Percentiles rank a stretch among this genome's conserved stretches.
phyloP scores from a whole-genome alignment of 1,139 yeast genomes.

The Yamadazyma conglobata region DNA sequence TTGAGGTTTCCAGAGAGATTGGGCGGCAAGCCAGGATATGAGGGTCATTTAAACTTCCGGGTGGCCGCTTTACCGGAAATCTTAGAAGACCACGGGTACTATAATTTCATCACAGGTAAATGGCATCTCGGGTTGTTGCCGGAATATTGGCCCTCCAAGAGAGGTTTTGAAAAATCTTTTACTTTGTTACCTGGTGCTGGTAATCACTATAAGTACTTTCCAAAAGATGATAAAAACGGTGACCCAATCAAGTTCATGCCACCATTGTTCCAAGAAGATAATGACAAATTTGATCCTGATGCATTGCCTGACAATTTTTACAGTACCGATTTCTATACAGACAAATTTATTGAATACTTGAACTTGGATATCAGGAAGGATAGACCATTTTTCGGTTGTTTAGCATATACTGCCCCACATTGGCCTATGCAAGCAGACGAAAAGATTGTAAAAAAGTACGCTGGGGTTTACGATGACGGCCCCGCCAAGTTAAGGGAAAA shows the following conservation, averaged over 20 bases:
- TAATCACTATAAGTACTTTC: conserved; percentile 51
- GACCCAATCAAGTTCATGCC: conserved; percentile 25
- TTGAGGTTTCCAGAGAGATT: conserved; percentile 34
- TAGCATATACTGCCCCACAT: conserved; percentile 60
- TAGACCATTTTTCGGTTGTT: conserved; percentile 50
- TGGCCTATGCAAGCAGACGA: conserved; percentile 61
- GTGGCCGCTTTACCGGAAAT: conserved; percentile 56
- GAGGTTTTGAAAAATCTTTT: conserved; percentile 53
- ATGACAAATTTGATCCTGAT: conserved; percentile 29
- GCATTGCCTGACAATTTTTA: conserved; percentile 46
- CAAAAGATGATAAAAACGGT: conserved; percentile 26
- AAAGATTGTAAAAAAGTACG: conserved; percentile 43
- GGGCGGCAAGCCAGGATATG: conserved; percentile 52
- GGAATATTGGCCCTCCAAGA: conserved; percentile 48
- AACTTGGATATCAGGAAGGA: conserved; percentile 25
- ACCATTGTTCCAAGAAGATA: conserved; percentile 38
- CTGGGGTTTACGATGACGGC: conserved; percentile 48
- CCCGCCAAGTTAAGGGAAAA: conserved; percentile 40
- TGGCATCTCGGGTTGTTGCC: conserved; percentile 54
- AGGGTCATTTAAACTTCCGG: conserved; percentile 49
- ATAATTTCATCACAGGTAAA: conserved; percentile 50
- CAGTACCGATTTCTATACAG: conserved; percentile 44
- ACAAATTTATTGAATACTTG: conserved; percentile 37
- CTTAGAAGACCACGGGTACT: conserved; percentile 44
- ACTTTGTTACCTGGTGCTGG: conserved; percentile 57